These are phyloP conservation scores for Barnettozyma vustinii DNA, from an alignment of 805 yeast genomes.

Conservation along the genomic window DNA sequence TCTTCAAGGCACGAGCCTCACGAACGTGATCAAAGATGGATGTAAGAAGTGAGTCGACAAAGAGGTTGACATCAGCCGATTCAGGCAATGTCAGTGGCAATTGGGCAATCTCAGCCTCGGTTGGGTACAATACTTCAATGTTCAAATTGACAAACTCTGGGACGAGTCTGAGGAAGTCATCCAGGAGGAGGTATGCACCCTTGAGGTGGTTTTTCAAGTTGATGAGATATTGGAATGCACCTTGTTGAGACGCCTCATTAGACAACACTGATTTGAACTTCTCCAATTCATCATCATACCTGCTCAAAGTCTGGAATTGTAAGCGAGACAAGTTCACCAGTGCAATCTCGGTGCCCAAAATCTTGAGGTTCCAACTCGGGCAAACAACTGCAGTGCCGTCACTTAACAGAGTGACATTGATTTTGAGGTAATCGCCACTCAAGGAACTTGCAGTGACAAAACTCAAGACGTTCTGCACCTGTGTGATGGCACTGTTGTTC, in stretches of 20 bases:
- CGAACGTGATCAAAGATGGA: conserved; percentile 75
- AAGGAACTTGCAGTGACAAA: conserved; percentile 90
- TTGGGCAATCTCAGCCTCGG: conserved; percentile 40
- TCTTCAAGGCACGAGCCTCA: conserved; percentile 28
- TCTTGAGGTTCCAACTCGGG: conserved; percentile 55
- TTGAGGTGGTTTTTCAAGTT: conserved; percentile 14
- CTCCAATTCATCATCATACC: conserved; percentile 23
- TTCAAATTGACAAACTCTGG: conserved; percentile 60
- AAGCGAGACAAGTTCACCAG: conserved; percentile 46
- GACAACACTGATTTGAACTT: neutral
- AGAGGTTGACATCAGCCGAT: conserved; percentile 56
- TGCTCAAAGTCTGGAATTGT: conserved; percentile 29
- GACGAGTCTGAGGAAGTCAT: conserved; percentile 48
- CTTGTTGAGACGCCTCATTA: neutral
- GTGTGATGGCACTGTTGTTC: conserved; percentile 3
- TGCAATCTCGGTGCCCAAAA: conserved; percentile 48
- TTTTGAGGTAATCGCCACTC: conserved; percentile 69
- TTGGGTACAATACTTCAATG: conserved; percentile 74
- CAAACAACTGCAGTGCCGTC: conserved; percentile 87
- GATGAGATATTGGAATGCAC: conserved; percentile 2
- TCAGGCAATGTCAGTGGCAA: conserved; percentile 35
- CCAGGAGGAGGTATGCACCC: conserved; percentile 49
- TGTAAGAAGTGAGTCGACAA: conserved; percentile 67
- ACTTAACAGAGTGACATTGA: conserved; percentile 63
- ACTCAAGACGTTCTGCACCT: conserved; percentile 40